Base-by-base conservation (phyloP, 2,329 filamentous ascomycete genomes). In the Zymoseptoria brevis region DNA sequence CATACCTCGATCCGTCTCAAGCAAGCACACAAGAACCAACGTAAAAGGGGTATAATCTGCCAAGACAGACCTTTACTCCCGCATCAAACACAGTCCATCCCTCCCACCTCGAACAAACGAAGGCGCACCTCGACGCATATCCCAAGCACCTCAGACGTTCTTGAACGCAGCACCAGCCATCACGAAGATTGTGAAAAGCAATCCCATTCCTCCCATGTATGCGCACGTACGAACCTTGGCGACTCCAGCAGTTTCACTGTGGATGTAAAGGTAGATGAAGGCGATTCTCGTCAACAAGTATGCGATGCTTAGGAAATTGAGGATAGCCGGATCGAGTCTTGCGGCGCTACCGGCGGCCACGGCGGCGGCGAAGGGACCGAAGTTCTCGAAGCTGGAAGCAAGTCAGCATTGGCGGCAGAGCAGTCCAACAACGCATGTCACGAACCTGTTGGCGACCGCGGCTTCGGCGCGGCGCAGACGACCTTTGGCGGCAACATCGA, bases 341-440 rank as follows among this genome's bases (percentile, higher is more conserved):
- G 74, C 73, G 0, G 70, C 50, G 53, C 75, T 76, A 6, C 69
- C 75, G 0, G 75, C 75, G 2, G 74, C 68, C 1, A 77, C 70
- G 8, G 73, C 72, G 0, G 73, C 67, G 5, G 74, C 72, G 57
- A 75, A 77, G 21, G 75, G 66, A 16, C 71, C 72, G 4, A 77
- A 55, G 54, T 75, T 76, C 62, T 77, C 75, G 49, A 75, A 70
- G 16, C 72, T 71, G 24, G 21, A 26, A 26, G 24, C 4, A 26
- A 26, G 24, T 26, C 24, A 26, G 24, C 24, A 26, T 26, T 26
- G 24, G 24, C 24, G 24, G 24, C 4, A 26, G 4, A 3, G 4
- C 24, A 26, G 7, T 26, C 24, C 24, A 26, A 26, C 24, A 6
- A 26, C 4, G 24, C 24, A 26, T 8, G 7, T 5, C 3, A 26